Evolutionary conservation across 1,139 yeast species (phyloP), one percentile per base, ranked within the genome.

Genomic region (Taphrina populina): DNA sequence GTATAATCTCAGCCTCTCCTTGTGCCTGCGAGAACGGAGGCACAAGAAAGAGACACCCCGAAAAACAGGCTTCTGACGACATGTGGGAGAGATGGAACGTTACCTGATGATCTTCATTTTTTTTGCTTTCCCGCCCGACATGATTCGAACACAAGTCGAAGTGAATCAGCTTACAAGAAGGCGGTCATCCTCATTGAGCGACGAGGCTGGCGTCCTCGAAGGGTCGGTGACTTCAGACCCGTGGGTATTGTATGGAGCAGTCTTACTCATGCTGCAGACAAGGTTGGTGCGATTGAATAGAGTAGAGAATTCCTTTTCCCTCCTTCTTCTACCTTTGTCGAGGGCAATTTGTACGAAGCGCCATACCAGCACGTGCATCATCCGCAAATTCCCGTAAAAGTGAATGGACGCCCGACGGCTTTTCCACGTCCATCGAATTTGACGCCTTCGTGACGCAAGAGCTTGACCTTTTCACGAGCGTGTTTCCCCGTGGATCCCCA

Each of bases 401-500:
- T 17, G 27, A 19, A 43, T 19, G 47, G 47, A 13, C 36, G 24
- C 4, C 47, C 47, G 8, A 43, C 47, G 27, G 20, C 47, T 30
- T 43, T 43, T 3, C 52, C 52, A 15, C 17, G 20, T 2, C 43
- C 43, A 30, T 46, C 52, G 21, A 46, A 46, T 19, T 34, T 34
- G 52, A 46, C 43, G 4, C 43, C 43, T 34, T 46, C 52, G 7
- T 1, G 7, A 2, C 43, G 26, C 4, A 46, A 33, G 19, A 46
- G 32, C 15, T 8, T 24, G 20, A 46, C 2, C 24, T 46, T 46
- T 13, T 34, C 41, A 11, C n/a, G 7, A 7, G 43, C 24, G 23
- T 34, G 43, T 4, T 13, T 59, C 54, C 52, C 60, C 60, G 63
- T 57, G 55, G 63, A 24, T 58, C 59, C 52, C 56, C 60, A 20